These are phyloP conservation scores for Linnemannia schmuckeri DNA, from an alignment of 192 early-diverging fungal species.

Conservation along the genomic window DNA sequence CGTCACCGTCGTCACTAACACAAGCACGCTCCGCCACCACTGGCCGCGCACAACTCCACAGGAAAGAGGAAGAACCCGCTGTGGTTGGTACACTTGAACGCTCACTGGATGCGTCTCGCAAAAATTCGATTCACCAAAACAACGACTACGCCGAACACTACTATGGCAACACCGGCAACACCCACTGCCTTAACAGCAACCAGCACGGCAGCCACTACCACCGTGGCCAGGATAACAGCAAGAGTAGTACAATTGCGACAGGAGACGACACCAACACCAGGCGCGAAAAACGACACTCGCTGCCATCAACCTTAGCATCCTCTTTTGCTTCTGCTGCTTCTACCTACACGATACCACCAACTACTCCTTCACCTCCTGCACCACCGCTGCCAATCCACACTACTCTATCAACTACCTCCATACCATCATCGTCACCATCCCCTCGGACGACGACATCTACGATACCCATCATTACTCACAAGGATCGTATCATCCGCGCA, in stretches of 20 bases:
- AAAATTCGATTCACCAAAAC: not conserved
- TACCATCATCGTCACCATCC: not conserved
- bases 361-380: not conserved
- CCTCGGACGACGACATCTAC: not conserved
- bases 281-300: not conserved
- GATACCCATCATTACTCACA: not conserved
- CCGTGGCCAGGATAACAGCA: not conserved
- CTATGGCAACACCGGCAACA: not conserved
- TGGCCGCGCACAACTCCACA: not conserved
- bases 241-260: not conserved
- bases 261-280: not conserved
- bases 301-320: not conserved
- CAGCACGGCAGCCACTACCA: not conserved
- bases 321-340: not conserved
- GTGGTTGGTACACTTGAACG: not conserved
- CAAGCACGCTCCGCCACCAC: not conserved
- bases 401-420: not conserved
- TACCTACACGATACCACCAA: not conserved
- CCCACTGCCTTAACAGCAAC: conserved; percentile 3
- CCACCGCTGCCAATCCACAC: not conserved
- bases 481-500: not conserved
- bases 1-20: not conserved
- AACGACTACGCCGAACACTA: not conserved
- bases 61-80: not conserved
- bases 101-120: conserved; percentile 14